Base-by-base conservation (phyloP, 2,329 filamentous ascomycete genomes). In the Aotearoamyces nothofagi region DNA sequence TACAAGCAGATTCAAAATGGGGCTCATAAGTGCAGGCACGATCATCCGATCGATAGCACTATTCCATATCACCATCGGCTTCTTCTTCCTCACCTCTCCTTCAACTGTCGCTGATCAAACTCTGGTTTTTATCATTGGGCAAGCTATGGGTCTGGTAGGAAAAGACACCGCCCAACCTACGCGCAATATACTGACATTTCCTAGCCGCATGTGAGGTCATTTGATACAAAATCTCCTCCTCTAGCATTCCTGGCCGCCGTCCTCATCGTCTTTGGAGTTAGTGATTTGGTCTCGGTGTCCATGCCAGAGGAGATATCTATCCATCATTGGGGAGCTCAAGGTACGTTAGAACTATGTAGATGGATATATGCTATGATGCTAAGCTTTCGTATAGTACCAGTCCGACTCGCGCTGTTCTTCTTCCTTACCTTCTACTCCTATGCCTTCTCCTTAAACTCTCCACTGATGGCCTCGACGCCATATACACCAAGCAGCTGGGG, bases 61-160 rank as follows among this genome's bases (percentile, higher is more conserved):
- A 49, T 83, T 90, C 59, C 81, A 93, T 56, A 55, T 93, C 39
- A 81, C 80, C 5, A 61, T 90, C 27, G 83, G 76, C 44, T 84
- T 77, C 55, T 82, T 90, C 59, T 78, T 94, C 57, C 63, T 92
- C 44, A 77, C 70, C 23, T 74, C 66, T 33, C 86, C 86, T 5
- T 57, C 59, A 36, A 63, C 68, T 24, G 63, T 94, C 43, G 72
- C 79, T 27, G 77, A 87, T 47, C 82, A 92, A 45, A 73, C 77
- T 29, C 53, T 92, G 13, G 80, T 93, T 26, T 81, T 72, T 41
- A 66, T 93, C 16, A 57, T 93, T 15, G 83, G 83, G 31, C 78
- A 92, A 53, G 72, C 80, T 30, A 80, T 92, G 72, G 71, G 76
- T 42, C 67, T 93, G 50, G 82, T 87, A 62, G 33, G 62, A 45